Evolutionary conservation across 1,139 yeast genomes (phyloP), one percentile per base, ranked within the genome.

Genomic region (Nakaseomyces nivariensis): DNA sequence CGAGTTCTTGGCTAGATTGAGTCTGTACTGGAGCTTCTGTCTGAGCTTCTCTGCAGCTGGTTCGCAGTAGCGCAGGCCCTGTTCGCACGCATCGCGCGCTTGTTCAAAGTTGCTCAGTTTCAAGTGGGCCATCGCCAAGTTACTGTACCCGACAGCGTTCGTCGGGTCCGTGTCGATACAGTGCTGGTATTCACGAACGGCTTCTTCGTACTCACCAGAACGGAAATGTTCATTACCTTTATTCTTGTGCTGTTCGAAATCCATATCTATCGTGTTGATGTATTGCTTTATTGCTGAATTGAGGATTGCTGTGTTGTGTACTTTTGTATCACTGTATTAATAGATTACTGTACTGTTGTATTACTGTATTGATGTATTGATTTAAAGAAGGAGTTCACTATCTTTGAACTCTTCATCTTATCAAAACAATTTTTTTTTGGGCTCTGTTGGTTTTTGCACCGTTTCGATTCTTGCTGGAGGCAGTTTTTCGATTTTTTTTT

Each of bases 41-140:
- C 58, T 59, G 0, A 77, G 68, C 41, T 67, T 66, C 0, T 49
- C 48, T 29, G 31, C 31, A 29, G 31, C 13, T 33, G 26, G 13
- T 52, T 9, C 31, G 9, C 31, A 29, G 31, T 29, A 29, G 6
- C 9, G 9, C 31, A 34, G 88, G 66, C 0, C 95, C 92, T 6
- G 62, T 60, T 77, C 72, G 55, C 90, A 78, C 60, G 84, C 88
- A 17, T 68, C 67, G 10, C 82, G 62, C 1, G 92, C 95, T 41
- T 78, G 74, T 4, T 70, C 67, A 70, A 75, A 79, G 44, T 76
- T 74, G 6, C 72, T 66, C 5, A 83, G 67, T 57, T 82, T 79
- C 49, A 85, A 66, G 56, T 79, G 75, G 31, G 89, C 78, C 63
- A 86, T 82, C 3, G 97, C 94, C 49, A 90, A 71, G 65, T 90